phyloP scores from a whole-genome alignment of 768 basidiomycete species.

The Naganishia onofrii region DNA sequence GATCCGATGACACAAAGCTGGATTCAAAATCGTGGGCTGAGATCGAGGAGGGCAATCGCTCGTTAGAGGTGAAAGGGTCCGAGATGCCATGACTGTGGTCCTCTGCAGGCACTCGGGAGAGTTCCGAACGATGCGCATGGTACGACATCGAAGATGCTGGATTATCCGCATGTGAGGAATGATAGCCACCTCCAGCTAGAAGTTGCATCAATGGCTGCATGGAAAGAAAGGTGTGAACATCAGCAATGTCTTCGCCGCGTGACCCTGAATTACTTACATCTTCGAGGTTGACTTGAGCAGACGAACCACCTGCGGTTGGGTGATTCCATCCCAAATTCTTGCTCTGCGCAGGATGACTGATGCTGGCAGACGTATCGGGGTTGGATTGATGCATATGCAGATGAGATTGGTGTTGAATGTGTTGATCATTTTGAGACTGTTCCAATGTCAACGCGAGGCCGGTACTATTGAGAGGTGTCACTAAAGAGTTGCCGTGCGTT shows the following conservation, averaged over 20 bases:
- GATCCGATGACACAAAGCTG: neutral
- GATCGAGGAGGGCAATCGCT: neutral
- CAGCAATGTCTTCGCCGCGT: neutral
- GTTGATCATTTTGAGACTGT: neutral
- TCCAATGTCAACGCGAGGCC: constrained; percentile 13
- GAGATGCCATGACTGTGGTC: neutral
- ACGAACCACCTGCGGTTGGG: neutral
- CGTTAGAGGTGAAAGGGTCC: neutral
- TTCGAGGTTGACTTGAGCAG: neutral
- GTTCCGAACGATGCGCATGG: neutral
- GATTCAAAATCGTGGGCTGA: constrained; percentile 8
- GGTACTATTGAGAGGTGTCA: neutral
- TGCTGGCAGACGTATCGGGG: neutral
- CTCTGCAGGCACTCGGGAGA: neutral
- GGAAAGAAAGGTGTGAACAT: neutral
- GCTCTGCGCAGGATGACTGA: neutral
- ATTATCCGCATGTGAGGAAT: constrained; percentile 5
- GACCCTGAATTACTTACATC: neutral
- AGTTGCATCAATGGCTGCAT: constrained; percentile 22
- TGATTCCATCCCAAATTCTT: neutral
- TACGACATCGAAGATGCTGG: neutral
- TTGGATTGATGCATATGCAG: neutral
- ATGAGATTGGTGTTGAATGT: constrained; percentile 7
- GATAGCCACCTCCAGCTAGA: constrained; percentile 21
- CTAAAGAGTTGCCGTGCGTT: neutral